phyloP scores from a whole-genome alignment of 176 grass and related monocot genomes.

The Avena atlantica region DNA sequence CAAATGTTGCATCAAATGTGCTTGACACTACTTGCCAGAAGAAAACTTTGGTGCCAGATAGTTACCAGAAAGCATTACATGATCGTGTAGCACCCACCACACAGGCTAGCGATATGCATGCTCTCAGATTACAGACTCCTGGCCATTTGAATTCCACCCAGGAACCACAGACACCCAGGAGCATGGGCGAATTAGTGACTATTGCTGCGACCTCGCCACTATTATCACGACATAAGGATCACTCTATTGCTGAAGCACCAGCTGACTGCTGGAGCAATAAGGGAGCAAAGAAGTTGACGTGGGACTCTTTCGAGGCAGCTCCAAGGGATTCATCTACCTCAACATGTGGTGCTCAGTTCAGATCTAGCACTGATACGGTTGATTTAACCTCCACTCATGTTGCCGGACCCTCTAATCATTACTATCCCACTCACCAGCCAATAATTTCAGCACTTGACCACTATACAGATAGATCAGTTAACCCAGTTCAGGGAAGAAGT shows the following conservation, averaged over 20 bases:
- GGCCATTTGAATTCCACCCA: conserved; percentile 22
- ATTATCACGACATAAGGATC: conserved; percentile 43
- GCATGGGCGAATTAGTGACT: conserved; percentile 41
- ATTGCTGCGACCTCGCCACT: conserved; percentile 38
- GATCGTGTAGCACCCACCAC: conserved; percentile 13
- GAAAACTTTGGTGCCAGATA: conserved; percentile 40
- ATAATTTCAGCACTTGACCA: conserved; percentile 12
- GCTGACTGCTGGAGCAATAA: conserved; percentile 31
- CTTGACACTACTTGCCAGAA: conserved; percentile 33
- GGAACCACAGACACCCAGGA: conserved; percentile 24
- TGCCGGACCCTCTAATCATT: conserved; percentile 35
- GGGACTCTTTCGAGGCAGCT: conserved; percentile 41
- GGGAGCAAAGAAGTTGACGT: conserved; percentile 39
- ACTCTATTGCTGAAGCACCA: conserved; percentile 32
- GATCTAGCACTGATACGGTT: conserved; percentile 24
- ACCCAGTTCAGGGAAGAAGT: conserved; percentile 35
- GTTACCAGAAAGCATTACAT: conserved; percentile 37
- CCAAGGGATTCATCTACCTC: conserved; percentile 32
- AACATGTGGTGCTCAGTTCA: conserved; percentile 43
- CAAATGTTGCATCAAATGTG: conserved; percentile 36
- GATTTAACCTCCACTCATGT: conserved; percentile 43
- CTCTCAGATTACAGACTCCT: conserved; percentile 33
- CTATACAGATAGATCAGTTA: conserved; percentile 29
- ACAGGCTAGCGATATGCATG: conserved; percentile 9
- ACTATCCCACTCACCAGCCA: conserved; percentile 38